Evolutionary conservation across 2,329 filamentous ascomycete genomes (phyloP).

Genomic region (Fusarium drepaniforme): DNA sequence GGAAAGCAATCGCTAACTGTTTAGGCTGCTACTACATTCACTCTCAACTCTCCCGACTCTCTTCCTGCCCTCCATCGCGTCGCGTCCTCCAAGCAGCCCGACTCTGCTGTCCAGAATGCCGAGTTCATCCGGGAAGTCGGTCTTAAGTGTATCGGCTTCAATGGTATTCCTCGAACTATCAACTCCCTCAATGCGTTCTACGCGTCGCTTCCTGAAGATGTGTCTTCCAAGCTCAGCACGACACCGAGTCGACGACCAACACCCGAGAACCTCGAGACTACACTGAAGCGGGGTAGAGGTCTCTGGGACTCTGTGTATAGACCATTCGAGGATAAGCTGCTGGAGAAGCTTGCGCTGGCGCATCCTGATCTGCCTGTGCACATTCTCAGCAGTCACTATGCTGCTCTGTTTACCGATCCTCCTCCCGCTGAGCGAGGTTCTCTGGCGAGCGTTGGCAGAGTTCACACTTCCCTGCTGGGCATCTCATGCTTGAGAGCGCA

Average conservation of each 20-base stretch:
- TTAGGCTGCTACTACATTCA: constrained; percentile 85
- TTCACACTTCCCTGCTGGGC: constrained; percentile 79
- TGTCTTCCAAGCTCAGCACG: constrained; percentile 67
- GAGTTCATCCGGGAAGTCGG: constrained; percentile 82
- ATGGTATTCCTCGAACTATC: constrained; percentile 86
- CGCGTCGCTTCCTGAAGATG: constrained; percentile 67
- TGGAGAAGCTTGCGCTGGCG: constrained; percentile 76
- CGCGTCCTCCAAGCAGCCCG: constrained; percentile 48
- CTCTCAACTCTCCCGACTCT: constrained; percentile 86
- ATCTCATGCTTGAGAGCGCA: constrained; percentile 82
- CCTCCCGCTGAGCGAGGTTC: constrained; percentile 55
- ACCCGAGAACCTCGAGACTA: constrained; percentile 64
- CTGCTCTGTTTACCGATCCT: constrained; percentile 79
- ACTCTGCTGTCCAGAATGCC: constrained; percentile 61
- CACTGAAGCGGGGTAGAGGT: constrained; percentile 68
- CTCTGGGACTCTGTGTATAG: constrained; percentile 85
- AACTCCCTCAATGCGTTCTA: constrained; percentile 83
- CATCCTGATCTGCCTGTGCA: constrained; percentile 87
- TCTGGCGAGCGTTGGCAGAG: constrained; percentile 70
- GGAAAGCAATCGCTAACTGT: constrained; percentile 3
- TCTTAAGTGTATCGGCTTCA: constrained; percentile 83
- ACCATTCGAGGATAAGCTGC: constrained; percentile 79
- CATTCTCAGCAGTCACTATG: constrained; percentile 82
- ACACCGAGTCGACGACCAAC: constrained; percentile 67
- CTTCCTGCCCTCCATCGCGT: constrained; percentile 72